Evolutionary conservation across 169 alveolate species (phyloP).

Genomic region (Perkinsus olseni): DNA sequence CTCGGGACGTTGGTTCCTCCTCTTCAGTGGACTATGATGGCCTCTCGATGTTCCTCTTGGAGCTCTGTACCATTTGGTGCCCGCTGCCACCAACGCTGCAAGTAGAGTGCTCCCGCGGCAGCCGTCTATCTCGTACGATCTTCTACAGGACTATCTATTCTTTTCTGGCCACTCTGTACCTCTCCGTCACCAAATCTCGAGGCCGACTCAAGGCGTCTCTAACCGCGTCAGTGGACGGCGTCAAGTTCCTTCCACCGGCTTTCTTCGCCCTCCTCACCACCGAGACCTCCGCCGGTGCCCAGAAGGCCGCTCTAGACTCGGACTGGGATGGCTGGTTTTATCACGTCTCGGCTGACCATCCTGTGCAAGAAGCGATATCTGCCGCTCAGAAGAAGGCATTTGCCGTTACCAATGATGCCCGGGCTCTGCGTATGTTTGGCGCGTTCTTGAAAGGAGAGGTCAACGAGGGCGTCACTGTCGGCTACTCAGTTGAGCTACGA

Average conservation of each 20-base stretch:
- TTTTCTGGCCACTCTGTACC: background rate
- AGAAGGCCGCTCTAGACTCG: background rate
- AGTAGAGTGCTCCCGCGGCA: background rate
- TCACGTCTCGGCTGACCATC: background rate
- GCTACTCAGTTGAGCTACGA: background rate
- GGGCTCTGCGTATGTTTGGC: background rate
- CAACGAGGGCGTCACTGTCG: background rate
- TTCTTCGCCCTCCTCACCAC: background rate
- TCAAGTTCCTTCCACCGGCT: background rate
- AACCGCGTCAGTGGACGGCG: background rate
- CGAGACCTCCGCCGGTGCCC: background rate
- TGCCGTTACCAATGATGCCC: background rate
- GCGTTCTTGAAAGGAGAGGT: background rate
- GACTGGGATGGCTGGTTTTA: background rate
- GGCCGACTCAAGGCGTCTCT: background rate
- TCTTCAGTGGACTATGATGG: background rate
- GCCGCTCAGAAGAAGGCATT: background rate
- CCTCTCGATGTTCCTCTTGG: background rate
- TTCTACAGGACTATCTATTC: background rate
- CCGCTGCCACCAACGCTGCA: background rate
- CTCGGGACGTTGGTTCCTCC: too few relatives aligned
- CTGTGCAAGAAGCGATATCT: background rate
- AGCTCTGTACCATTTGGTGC: background rate
- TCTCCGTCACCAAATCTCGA: background rate
- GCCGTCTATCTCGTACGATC: background rate